A percentile compares a stretch with the other conserved stretches of the same genome.
Conservation (phyloP, 2,329 filamentous ascomycete species). For the Blastomyces percursus region DNA sequence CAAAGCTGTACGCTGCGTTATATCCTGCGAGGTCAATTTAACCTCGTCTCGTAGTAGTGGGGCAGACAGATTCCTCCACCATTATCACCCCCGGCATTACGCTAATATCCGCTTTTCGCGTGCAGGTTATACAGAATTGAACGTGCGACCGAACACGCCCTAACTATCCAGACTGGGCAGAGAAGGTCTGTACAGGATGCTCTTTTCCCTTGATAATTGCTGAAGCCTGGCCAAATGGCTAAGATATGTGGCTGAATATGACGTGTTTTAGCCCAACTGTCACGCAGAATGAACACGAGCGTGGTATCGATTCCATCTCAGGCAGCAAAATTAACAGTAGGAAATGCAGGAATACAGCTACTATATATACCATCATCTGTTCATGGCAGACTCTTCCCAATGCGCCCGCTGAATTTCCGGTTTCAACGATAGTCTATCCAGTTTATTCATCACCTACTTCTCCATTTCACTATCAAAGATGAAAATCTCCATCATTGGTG, state of each 20-base stretch:
- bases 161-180: not conserved
- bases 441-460: not conserved
- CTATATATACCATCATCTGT: not conserved
- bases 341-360: not conserved
- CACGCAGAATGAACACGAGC: not conserved
- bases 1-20: too few relatives aligned
- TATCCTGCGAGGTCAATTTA: too few relatives aligned
- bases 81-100: too few relatives aligned
- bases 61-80: too few relatives aligned
- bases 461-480: slow-evolving; percentile 16
- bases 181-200: too few relatives aligned
- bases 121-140: too few relatives aligned
- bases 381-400: not conserved
- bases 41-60: too few relatives aligned
- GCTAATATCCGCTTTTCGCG: too few relatives aligned
- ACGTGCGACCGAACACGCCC: too few relatives aligned
- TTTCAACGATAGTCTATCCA: not conserved
- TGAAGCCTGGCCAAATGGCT: not conserved
- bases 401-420: not conserved
- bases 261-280: not conserved
- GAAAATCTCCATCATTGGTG: slow-evolving; percentile 37
- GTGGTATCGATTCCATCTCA: not conserved
- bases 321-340: not conserved
- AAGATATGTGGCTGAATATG: not conserved
- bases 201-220: not conserved